Evolutionary conservation across 805 yeast genomes (phyloP).

Genomic region (Nakazawaea anatomiae): DNA sequence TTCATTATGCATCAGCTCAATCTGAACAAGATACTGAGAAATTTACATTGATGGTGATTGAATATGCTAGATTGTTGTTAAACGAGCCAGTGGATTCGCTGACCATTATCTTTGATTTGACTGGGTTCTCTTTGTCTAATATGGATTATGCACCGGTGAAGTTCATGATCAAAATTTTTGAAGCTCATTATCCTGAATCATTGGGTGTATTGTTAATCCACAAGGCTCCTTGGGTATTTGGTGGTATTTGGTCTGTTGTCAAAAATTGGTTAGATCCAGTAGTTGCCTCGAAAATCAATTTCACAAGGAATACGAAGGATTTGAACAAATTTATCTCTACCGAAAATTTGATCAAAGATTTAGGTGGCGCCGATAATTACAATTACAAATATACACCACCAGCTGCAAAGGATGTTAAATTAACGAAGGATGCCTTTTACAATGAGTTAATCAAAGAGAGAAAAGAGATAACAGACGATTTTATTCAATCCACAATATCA

Average conservation of each 20-base stretch:
- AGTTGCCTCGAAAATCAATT: slow-evolving; percentile 84
- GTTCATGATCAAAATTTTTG: slow-evolving; percentile 82
- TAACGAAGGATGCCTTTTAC: slow-evolving; percentile 39
- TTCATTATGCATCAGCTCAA: slow-evolving; percentile 67
- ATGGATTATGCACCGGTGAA: slow-evolving; percentile 93
- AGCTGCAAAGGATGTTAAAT: slow-evolving; percentile 47
- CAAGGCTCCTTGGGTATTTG: slow-evolving; percentile 96
- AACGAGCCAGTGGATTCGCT: slow-evolving; percentile 75
- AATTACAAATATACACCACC: slow-evolving; percentile 62
- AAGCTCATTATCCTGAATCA: slow-evolving; percentile 95
- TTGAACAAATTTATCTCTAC: slow-evolving; percentile 54
- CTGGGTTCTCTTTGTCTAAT: slow-evolving; percentile 81
- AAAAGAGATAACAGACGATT: slow-evolving; percentile 42
- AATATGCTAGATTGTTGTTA: slow-evolving; percentile 70
- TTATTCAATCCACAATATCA: slow-evolving; percentile 58
- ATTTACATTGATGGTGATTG: slow-evolving; percentile 73
- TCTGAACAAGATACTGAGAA: slow-evolving; percentile 65
- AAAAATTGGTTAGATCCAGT: slow-evolving; percentile 96
- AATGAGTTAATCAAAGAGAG: slow-evolving; percentile 46
- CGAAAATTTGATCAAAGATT: slow-evolving; percentile 54
- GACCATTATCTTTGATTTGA: slow-evolving; percentile 78
- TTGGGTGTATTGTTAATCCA: slow-evolving; percentile 80
- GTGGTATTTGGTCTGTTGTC: slow-evolving; percentile 89
- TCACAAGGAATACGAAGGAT: slow-evolving; percentile 69
- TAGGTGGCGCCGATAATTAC: slow-evolving; percentile 69